Conservation (phyloP, 805 yeast species). For the Wickerhamomyces chambardii region DNA sequence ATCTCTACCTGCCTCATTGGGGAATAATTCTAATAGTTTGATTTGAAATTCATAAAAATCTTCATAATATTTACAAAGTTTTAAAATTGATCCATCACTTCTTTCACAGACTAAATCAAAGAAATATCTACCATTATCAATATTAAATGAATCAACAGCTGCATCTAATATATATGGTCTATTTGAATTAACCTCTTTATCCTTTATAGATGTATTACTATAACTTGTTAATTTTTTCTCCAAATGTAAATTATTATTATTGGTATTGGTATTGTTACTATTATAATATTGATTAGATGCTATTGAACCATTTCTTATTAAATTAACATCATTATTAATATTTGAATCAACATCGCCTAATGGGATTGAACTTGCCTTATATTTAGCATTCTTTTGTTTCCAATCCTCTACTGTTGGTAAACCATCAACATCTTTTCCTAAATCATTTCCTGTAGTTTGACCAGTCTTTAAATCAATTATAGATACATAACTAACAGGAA, state of each 20-base stretch:
- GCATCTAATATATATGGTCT: slow-evolving; percentile 31
- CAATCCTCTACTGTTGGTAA: slow-evolving; percentile 94
- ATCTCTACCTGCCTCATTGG: slow-evolving; percentile 82
- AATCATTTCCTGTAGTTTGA: slow-evolving; percentile 44
- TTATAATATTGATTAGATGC: slow-evolving; percentile 1
- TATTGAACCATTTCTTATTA: not conserved
- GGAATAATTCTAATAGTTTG: slow-evolving; percentile 70
- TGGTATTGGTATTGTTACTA: slow-evolving; percentile 2
- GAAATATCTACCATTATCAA: slow-evolving; percentile 86
- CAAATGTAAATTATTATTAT: too few relatives aligned
- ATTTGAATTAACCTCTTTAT: slow-evolving; percentile 5
- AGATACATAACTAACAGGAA: slow-evolving; percentile 86
- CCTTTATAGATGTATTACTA: too few relatives aligned
- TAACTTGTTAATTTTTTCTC: too few relatives aligned
- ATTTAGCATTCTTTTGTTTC: slow-evolving; percentile 85
- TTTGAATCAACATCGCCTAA: slow-evolving; percentile 42
- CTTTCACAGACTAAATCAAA: slow-evolving; percentile 63
- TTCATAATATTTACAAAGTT: slow-evolving; percentile 83
- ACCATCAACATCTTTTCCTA: slow-evolving; percentile 56
- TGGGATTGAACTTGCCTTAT: slow-evolving; percentile 83
- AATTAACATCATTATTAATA: not conserved
- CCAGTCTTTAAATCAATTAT: slow-evolving; percentile 70
- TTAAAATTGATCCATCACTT: slow-evolving; percentile 59
- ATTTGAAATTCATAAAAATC: slow-evolving; percentile 95
- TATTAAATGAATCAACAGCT: slow-evolving; percentile 68